Evolutionary conservation across 495 filamentous ascomycete genomes (phyloP).

Genomic region (Penicillium angulare): DNA sequence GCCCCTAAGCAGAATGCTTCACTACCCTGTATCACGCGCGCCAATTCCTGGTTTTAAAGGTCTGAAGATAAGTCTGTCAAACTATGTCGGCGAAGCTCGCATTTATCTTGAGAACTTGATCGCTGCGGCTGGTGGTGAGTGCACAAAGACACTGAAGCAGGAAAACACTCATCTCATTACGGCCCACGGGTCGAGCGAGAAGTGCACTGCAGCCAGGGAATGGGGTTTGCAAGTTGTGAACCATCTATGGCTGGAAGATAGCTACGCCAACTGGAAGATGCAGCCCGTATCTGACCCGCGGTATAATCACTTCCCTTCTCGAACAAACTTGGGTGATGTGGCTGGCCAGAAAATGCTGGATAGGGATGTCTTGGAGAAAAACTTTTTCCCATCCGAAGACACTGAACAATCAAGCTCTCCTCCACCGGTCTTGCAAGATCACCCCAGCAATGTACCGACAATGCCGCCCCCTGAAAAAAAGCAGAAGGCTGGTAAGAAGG

Average conservation of each 20-base stretch:
- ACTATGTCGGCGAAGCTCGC: conserved; percentile 92
- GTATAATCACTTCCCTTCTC: conserved; percentile 78
- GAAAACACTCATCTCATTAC: conserved; percentile 96
- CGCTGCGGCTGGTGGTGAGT: conserved; percentile 75
- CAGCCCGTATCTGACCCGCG: conserved; percentile 63
- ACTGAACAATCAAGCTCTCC: conserved; percentile 19
- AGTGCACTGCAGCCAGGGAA: conserved; percentile 84
- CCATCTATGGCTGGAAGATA: conserved; percentile 96
- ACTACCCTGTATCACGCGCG: conserved; percentile 77
- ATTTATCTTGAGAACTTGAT: conserved; percentile 93
- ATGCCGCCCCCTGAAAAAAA: conserved; percentile 20
- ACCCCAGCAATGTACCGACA: conserved; percentile 33
- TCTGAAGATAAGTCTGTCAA: conserved; percentile 81
- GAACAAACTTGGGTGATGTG: conserved; percentile 90
- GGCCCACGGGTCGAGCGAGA: conserved; percentile 82
- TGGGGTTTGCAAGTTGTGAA: conserved; percentile 91
- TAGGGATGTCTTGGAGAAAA: conserved; percentile 48
- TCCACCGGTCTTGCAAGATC: conserved; percentile 33
- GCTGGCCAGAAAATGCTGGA: conserved; percentile 81
- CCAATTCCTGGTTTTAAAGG: conserved; percentile 78
- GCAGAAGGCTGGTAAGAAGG: conserved; percentile 14
- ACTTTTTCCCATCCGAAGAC: conserved; percentile 51
- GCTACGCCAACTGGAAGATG: conserved; percentile 81
- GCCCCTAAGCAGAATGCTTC: conserved; percentile 74
- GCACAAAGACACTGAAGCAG: conserved; percentile 87